Percentiles rank a stretch among this genome's conserved stretches.
phyloP scores from a whole-genome alignment of 2,329 filamentous ascomycete species.

The Conoideocrella luteorostrata region DNA sequence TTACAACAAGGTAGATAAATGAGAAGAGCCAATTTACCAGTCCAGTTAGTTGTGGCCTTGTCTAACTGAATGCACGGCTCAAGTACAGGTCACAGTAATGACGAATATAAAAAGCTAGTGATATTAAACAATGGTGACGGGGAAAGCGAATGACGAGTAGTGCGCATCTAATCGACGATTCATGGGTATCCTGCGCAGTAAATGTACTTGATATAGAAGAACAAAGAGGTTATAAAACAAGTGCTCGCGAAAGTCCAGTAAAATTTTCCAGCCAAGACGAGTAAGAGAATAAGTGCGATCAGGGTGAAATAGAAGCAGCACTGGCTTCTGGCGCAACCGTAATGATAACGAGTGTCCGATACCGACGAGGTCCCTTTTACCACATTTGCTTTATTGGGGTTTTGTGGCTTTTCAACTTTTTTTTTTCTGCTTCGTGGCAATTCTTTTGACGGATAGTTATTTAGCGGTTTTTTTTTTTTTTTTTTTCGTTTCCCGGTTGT shows the following conservation, averaged over 20 bases:
- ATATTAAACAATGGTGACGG: neutral
- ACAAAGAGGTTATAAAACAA: neutral
- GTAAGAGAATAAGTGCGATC: neutral
- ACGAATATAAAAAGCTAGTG: neutral
- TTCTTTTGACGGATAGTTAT: constrained; percentile 9
- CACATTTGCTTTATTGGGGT: neutral
- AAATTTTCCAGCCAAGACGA: neutral
- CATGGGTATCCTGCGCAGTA: constrained; percentile 18
- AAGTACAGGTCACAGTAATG: too few species aligned
- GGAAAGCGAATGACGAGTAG: neutral
- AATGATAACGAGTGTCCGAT: neutral
- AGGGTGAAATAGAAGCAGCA: neutral
- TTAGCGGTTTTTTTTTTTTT: neutral
- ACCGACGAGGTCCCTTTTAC: constrained; percentile 12
- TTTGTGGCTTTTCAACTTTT: constrained; percentile 5
- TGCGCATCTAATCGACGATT: neutral
- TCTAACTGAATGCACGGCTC: too few species aligned
- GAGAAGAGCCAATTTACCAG: too few species aligned
- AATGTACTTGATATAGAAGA: constrained; percentile 9
- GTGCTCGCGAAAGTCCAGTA: neutral
- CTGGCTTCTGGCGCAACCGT: constrained; percentile 4
- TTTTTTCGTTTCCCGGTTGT: constrained; percentile 1
- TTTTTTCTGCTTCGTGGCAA: neutral
- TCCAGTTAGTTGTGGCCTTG: too few species aligned
- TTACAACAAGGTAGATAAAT: too few species aligned